phyloP scores from a whole-genome alignment of 2,329 filamentous ascomycete genomes.

The Rutstroemia sp. region DNA sequence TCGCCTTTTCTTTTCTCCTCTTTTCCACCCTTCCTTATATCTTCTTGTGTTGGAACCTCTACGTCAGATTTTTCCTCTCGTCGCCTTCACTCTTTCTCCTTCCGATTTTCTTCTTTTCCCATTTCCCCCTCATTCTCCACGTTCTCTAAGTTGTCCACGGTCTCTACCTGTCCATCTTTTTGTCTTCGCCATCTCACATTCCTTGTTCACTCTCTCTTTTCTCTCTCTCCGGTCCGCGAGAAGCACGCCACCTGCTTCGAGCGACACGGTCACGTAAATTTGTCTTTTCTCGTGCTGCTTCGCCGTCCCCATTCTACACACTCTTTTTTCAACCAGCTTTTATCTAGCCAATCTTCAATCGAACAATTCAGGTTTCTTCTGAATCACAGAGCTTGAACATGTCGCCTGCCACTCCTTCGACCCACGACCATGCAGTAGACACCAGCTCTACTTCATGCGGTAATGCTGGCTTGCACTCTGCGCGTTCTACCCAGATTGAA shows the following conservation, averaged over 20 bases:
- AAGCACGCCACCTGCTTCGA: too few relatives aligned
- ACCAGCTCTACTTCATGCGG: background rate
- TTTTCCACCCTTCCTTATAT: background rate
- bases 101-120: background rate
- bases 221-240: background rate
- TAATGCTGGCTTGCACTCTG: background rate
- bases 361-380: background rate
- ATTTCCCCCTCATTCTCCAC: background rate
- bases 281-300: background rate
- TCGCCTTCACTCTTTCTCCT: background rate
- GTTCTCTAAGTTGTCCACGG: background rate
- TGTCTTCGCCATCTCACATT: background rate
- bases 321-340: background rate
- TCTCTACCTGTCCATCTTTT: background rate
- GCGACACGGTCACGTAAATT: background rate
- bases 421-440: background rate
- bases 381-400: background rate
- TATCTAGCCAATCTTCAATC: background rate
- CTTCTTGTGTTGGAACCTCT: background rate
- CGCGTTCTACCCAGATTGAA: constrained; percentile 8
- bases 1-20: background rate
- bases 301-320: background rate
- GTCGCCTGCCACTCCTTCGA: constrained; percentile 8
- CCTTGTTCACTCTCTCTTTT: background rate
- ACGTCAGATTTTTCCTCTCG: background rate